phyloP scores from a whole-genome alignment of 768 basidiomycete species.

The Termitomyces sp. region DNA sequence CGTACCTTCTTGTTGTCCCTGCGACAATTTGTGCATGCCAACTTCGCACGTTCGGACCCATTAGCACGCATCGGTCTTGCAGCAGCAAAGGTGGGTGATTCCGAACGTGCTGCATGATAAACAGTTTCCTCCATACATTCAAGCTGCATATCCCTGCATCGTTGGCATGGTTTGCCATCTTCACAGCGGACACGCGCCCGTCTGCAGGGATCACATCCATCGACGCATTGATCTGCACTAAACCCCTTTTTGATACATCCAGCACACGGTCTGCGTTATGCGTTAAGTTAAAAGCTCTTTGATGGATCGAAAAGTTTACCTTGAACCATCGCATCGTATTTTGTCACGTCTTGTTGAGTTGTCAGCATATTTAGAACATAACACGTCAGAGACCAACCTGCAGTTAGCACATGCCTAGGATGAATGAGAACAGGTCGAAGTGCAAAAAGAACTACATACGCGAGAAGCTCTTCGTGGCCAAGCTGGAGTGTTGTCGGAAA shows the following conservation, averaged over 20 bases:
- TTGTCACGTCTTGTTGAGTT: constrained; percentile 47
- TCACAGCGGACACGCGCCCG: constrained; percentile 53
- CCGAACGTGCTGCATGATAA: constrained; percentile 17
- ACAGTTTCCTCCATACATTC: constrained; percentile 44
- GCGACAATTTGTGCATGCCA: constrained; percentile 56
- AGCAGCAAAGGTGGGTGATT: constrained; percentile 16
- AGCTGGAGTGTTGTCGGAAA: constrained; percentile 45
- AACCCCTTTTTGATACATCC: constrained; percentile 55
- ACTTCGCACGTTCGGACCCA: constrained; percentile 45
- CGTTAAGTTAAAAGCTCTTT: background rate
- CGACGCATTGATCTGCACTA: constrained; percentile 46
- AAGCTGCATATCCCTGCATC: constrained; percentile 46
- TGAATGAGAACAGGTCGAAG: constrained; percentile 4
- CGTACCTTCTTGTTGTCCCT: constrained; percentile 62
- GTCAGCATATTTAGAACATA: constrained; percentile 9
- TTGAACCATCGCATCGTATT: constrained; percentile 52
- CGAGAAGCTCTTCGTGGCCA: constrained; percentile 51
- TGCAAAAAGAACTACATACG: constrained; percentile 26
- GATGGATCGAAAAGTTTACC: constrained; percentile 26
- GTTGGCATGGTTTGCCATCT: constrained; percentile 42
- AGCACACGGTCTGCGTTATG: constrained; percentile 46
- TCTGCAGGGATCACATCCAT: constrained; percentile 59
- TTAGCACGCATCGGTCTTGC: constrained; percentile 24
- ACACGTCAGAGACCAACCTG: constrained; percentile 34
- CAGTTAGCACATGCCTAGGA: constrained; percentile 55